Percentiles rank a stretch among this genome's conserved stretches.
Evolutionary conservation across 257 asterid species (phyloP).

Genomic region (Handroanthus guayacan): DNA sequence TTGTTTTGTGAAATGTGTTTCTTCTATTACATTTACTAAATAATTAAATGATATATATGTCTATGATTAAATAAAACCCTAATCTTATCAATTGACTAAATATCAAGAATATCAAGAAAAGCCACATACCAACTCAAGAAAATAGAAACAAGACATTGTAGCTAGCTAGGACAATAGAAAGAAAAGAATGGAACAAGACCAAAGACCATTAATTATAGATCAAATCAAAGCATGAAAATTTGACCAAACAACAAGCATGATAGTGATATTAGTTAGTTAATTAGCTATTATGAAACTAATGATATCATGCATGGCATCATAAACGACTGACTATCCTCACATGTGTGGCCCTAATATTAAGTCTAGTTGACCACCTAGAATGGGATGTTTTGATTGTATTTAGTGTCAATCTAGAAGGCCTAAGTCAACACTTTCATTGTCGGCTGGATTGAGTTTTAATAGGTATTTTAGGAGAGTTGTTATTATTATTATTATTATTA

Average conservation of each 20-base stretch:
- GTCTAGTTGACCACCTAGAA: constrained; percentile 9
- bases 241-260: background rate
- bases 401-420: constrained; percentile 17
- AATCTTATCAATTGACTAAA: background rate
- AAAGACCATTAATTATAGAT: background rate
- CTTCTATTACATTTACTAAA: too few relatives aligned
- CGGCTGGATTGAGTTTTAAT: background rate
- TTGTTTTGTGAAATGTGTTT: too few relatives aligned
- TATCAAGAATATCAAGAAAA: background rate
- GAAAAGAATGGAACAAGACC: background rate
- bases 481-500: too few relatives aligned
- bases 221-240: background rate
- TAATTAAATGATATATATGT: too few relatives aligned
- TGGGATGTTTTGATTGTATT: background rate
- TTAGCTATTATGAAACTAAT: background rate
- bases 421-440: constrained; percentile 5
- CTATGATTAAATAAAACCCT: too few relatives aligned
- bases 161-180: background rate
- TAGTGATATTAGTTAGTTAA: background rate
- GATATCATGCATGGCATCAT: constrained; percentile 36
- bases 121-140: background rate
- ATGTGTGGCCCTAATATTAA: background rate
- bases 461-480: too few relatives aligned
- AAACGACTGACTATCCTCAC: background rate
- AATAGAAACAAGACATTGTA: background rate